A percentile compares a stretch with the other conserved stretches of the same genome.
These are phyloP conservation scores for Tulasnella sp. DNA, from an alignment of 768 basidiomycete species.

Conservation along the genomic window DNA sequence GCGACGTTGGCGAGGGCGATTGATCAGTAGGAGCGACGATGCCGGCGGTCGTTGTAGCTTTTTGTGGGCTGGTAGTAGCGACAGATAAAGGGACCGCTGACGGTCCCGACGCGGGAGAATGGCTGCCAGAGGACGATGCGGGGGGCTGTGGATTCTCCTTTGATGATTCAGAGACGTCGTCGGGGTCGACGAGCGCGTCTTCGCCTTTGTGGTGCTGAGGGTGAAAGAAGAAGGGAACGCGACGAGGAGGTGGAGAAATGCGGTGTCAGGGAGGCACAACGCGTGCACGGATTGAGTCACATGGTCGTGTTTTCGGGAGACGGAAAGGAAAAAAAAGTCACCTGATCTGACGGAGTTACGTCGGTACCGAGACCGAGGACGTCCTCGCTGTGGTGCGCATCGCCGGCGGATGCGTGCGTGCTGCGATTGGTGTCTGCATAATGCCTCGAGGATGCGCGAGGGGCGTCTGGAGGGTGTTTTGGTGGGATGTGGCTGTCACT, in stretches of 20 bases:
- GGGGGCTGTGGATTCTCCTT: neutral
- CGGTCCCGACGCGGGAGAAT: conserved; percentile 10
- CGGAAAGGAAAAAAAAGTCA: neutral
- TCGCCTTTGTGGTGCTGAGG: conserved; percentile 2
- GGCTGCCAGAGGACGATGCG: neutral
- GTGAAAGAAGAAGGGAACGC: neutral
- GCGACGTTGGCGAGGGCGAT: neutral
- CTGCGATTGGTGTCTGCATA: neutral
- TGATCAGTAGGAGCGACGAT: neutral
- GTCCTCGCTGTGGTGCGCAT: conserved; percentile 1
- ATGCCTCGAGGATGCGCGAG: neutral
- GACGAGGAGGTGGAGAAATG: neutral
- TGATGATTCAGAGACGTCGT: conserved; percentile 6
- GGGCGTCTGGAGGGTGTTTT: no score
- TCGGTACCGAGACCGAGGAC: conserved; percentile 5
- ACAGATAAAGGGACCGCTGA: neutral
- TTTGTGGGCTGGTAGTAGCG: neutral
- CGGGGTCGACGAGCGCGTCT: neutral
- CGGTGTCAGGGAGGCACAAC: neutral
- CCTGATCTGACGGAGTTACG: conserved; percentile 10
- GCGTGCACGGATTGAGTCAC: neutral
- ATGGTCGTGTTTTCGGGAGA: neutral
- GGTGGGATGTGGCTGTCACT: neutral
- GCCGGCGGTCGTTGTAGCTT: neutral
- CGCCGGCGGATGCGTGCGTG: neutral